Evolutionary conservation across 2,329 filamentous ascomycete species (phyloP), one percentile per base, ranked within the genome.

Genomic region (Penicillium vulpinum): DNA sequence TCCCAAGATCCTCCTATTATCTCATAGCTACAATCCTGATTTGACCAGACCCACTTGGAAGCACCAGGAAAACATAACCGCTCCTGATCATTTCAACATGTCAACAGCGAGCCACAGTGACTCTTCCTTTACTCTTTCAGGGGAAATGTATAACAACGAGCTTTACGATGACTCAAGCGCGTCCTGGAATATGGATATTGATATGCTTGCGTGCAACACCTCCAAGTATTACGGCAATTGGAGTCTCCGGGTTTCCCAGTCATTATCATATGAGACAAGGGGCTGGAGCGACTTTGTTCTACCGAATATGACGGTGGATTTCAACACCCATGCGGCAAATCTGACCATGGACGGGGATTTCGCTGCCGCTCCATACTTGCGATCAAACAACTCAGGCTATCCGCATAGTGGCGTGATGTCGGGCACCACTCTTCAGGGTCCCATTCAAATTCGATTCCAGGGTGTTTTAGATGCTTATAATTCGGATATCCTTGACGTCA

Each of bases 391-490:
- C 29, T 31, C 29, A 5, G 15, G 15, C 11, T 31, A 13, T n/a
- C n/a, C n/a, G n/a, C 9, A 13, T 1, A 13, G 29, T 31, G 3
- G 15, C 3, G 15, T 13, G 29, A 5, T 31, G 13, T 31, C 29
- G 13, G 5, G 11, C 10, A 31, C 3, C 15, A 31, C 29, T 31
- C 13, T 31, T 18, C 35, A 47, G 13, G 59, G 56, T 4, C 33
- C 35, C 22, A 35, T 57, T 4, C 45, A 38, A 58, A 29, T 57
- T 33, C 22, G 57, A 28, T 59, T 59, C 33, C 36, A 35, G 3
- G 59, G 56, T 7, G 47, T 57, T 28, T 31, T 59, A 24, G 58
- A 64, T 54, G 22, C 26, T 5, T 64, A 62, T 51, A 58, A 64
- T 43, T 64, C 62, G 5, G 62, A 62, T 54, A 36, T 57, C 10